Conservation (phyloP, 108 stramenopile species). For the Nitzschia putrida region DNA sequence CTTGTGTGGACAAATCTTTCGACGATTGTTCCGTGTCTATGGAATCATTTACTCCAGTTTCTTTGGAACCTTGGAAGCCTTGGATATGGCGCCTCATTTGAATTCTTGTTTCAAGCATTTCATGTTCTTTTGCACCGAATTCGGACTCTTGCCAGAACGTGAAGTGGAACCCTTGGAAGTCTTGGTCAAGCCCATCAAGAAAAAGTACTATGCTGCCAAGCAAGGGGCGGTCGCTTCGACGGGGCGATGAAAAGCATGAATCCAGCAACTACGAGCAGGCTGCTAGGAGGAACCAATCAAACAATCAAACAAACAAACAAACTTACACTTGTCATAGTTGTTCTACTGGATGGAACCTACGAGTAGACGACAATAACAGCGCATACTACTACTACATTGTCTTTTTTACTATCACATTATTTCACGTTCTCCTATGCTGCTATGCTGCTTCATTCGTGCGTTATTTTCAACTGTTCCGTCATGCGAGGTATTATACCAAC, state of each 20-base stretch:
- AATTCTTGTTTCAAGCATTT: constrained; percentile 93
- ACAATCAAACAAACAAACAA: neutral
- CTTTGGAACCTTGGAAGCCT: constrained; percentile 86
- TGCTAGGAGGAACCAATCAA: neutral
- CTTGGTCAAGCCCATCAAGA: constrained; percentile 85
- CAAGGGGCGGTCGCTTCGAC: constrained; percentile 37
- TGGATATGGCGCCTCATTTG: constrained; percentile 89
- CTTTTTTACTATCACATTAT: too few relatives aligned
- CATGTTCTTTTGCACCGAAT: constrained; percentile 92
- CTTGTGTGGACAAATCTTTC: constrained; percentile 85
- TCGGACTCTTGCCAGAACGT: constrained; percentile 84
- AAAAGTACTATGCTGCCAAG: constrained; percentile 83
- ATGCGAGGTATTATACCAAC: too few relatives aligned
- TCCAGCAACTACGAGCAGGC: neutral
- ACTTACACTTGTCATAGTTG: too few relatives aligned
- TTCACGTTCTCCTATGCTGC: too few relatives aligned
- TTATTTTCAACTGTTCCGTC: too few relatives aligned
- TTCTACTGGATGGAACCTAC: too few relatives aligned
- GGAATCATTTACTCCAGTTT: constrained; percentile 89
- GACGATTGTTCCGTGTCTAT: constrained; percentile 87
- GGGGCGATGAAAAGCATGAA: neutral
- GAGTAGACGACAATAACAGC: too few relatives aligned
- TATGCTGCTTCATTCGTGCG: too few relatives aligned
- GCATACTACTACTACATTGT: too few relatives aligned
- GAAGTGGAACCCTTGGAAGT: constrained; percentile 89